Conservation (phyloP, 192 early-diverging fungal genomes). For the Entophlyctis luteolus region DNA sequence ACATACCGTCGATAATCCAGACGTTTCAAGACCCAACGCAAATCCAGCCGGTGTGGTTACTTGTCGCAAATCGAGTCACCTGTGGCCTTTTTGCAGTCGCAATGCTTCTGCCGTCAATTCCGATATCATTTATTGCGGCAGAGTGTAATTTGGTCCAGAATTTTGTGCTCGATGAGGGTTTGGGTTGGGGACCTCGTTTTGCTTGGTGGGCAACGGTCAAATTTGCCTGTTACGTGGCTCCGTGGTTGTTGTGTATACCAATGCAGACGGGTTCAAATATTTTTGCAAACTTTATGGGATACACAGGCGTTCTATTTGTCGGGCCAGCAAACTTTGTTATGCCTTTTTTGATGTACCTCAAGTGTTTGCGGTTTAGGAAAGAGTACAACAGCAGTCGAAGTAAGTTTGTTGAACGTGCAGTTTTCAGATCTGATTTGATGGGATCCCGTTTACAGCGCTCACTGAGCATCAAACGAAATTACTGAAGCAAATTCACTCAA, state of each 20-base stretch:
- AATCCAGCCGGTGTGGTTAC: slow-evolving; percentile 31
- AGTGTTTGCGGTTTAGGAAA: slow-evolving; percentile 46
- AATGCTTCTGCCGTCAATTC: slow-evolving; percentile 53
- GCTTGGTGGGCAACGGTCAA: neutral
- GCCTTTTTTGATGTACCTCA: slow-evolving; percentile 53
- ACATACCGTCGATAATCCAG: neutral
- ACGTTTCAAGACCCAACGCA: neutral
- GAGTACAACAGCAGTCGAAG: slow-evolving; percentile 42
- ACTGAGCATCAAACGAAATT: slow-evolving; percentile 40
- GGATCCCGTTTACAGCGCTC: slow-evolving; percentile 28
- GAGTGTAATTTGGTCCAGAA: slow-evolving; percentile 50
- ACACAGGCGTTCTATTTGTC: slow-evolving; percentile 52
- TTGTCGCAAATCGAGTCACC: slow-evolving; percentile 29
- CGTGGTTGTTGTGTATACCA: slow-evolving; percentile 45
- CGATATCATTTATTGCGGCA: slow-evolving; percentile 47
- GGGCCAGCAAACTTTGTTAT: slow-evolving; percentile 54
- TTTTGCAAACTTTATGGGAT: slow-evolving; percentile 39
- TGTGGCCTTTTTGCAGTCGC: slow-evolving; percentile 43
- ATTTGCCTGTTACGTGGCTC: slow-evolving; percentile 36
- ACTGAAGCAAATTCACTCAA: too few species aligned
- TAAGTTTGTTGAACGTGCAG: neutral
- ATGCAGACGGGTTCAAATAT: slow-evolving; percentile 39
- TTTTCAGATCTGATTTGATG: too few species aligned
- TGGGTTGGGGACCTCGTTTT: neutral
- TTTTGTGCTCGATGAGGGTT: neutral